Percentiles rank a stretch among this genome's conserved stretches.
Evolutionary conservation across 1,139 yeast genomes (phyloP).

Genomic region (Wickerhamomyces sp.): DNA sequence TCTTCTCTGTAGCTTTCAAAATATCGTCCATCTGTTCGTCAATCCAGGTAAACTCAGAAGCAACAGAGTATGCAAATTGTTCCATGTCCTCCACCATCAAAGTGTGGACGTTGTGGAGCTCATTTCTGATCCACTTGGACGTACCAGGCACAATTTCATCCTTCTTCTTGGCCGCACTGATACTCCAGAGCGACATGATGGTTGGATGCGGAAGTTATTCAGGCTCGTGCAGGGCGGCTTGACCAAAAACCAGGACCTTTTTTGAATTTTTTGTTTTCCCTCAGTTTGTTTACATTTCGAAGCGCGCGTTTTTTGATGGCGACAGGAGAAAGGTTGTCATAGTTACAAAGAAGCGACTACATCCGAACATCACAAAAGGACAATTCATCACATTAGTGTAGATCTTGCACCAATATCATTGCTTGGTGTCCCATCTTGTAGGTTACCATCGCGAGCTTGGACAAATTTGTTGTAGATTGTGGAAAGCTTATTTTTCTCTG

Average conservation of each 20-base stretch:
- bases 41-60: conserved; percentile 35
- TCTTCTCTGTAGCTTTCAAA: conserved; percentile 21
- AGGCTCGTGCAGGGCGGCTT: neutral
- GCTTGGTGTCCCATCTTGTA: conserved; percentile 85
- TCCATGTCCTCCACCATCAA: conserved; percentile 29
- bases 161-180: conserved; percentile 22
- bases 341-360: neutral
- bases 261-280: neutral
- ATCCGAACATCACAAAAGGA: neutral
- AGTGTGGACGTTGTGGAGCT: conserved; percentile 29
- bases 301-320: no score
- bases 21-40: conserved; percentile 31
- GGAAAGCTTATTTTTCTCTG: conserved; percentile 60
- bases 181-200: conserved; percentile 24
- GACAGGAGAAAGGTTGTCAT: conserved; percentile 4
- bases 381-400: conserved; percentile 47
- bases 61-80: conserved; percentile 33
- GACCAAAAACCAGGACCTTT: neutral
- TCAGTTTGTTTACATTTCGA: conserved; percentile 5
- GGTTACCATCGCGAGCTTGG: conserved; percentile 76
- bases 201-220: no score
- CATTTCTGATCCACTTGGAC: conserved; percentile 40
- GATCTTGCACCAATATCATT: conserved; percentile 83
- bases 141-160: conserved; percentile 35
- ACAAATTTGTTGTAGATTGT: conserved; percentile 70